Base-by-base conservation (phyloP, 2,329 filamentous ascomycete genomes). In the Clonostachys sp. region DNA sequence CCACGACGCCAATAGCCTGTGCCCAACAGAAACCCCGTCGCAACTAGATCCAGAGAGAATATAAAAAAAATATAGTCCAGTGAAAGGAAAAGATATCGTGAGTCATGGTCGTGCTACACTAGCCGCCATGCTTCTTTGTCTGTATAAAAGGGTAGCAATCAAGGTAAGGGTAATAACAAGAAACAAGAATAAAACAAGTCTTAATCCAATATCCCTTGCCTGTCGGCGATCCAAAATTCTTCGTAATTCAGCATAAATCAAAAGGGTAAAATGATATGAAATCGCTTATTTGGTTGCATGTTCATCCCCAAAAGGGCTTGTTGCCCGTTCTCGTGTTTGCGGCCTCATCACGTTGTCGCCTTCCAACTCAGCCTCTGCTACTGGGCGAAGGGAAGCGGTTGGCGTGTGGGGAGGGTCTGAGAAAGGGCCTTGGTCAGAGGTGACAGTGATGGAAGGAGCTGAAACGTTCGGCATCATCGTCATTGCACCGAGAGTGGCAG, bases 281-380 rank as follows among this genome's bases (percentile, higher is more conserved):
- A 30, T 30, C 24, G 24, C 24, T 30, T 78, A 76, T 55, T 70
- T 73, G 33, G 79, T 75, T 45, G 78, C 80, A 55, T 83, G 71
- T 56, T 80, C 75, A 53, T 83, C 80, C 17, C 77, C 73, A 56
- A 83, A 83, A 2, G 78, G 80, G 54, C 77, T 80, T 49, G 55
- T 60, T 14, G 60, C 64, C 35, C 64, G 60, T 45, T 61, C 55
- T 35, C 48, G 57, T 17, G 60, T 57, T 43, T 12, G 30, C 12
- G 14, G 40, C 38, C 54, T 53, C 47, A 49, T 53, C 18, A 56
- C 54, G 48, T 42, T 59, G 56, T 62, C 52, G 60, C 67, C 51
- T 44, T 60, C 58, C 34, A 69, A 67, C 4, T 77, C 70, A 51
- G 81, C 77, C 55, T 81, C 77, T 18, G 76, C 76, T 30, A 83